phyloP scores from a whole-genome alignment of 2,329 filamentous ascomycete species.

The Cryphonectria radicalis region DNA sequence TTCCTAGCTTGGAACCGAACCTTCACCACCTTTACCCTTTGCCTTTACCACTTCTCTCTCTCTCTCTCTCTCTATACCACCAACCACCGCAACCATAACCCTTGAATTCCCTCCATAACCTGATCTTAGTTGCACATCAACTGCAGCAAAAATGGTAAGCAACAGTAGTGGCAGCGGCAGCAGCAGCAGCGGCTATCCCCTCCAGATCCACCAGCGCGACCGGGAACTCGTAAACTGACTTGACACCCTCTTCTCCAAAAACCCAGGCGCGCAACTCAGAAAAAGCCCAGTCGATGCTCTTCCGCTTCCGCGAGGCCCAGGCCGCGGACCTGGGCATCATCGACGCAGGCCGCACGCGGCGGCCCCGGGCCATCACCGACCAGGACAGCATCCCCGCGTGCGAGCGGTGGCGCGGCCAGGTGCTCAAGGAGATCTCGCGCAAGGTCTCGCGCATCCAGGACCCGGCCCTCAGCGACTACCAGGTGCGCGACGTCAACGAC shows the following conservation, averaged over 20 bases:
- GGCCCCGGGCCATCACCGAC: conserved; percentile 88
- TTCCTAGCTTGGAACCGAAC: not conserved
- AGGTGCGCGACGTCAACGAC: conserved; percentile 96
- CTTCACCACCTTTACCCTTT: not conserved
- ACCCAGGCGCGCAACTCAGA: conserved; percentile 89
- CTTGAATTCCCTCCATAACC: not conserved
- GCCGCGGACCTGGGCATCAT: conserved; percentile 95
- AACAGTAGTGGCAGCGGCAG: too few species aligned
- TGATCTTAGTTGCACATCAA: not conserved
- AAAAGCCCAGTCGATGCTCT: conserved; percentile 99
- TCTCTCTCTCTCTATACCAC: not conserved
- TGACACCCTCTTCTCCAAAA: not conserved
- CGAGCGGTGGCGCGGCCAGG: conserved; percentile 98
- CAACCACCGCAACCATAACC: not conserved
- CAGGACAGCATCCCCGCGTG: conserved; percentile 82
- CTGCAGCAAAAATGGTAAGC: not conserved
- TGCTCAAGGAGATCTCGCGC: conserved; percentile 94
- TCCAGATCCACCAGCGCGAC: too few species aligned
- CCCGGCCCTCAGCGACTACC: conserved; percentile 86
- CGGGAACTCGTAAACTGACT: not conserved
- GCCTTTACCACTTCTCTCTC: not conserved
- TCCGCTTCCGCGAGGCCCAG: conserved; percentile 97
- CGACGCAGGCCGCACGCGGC: conserved; percentile 85
- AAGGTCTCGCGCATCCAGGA: conserved; percentile 98
- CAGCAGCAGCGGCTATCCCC: too few species aligned